A percentile compares a stretch with the other conserved stretches of the same genome.
Evolutionary conservation across 176 grass and related monocot genomes (phyloP).

Genomic region (Musa acuminata): DNA sequence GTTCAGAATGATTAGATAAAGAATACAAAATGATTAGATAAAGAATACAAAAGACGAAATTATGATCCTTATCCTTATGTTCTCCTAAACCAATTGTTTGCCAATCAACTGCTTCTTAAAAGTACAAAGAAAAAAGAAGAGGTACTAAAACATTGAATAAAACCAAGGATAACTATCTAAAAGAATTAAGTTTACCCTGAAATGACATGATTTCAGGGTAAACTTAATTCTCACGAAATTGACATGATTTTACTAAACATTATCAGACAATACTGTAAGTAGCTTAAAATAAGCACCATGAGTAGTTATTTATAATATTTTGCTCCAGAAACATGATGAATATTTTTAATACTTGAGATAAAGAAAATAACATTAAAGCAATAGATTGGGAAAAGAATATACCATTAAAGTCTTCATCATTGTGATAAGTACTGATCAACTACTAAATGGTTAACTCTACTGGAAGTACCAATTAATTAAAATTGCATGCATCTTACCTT

Average conservation of each 20-base stretch:
- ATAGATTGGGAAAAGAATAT: background rate
- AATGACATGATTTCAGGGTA: no score
- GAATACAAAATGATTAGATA: no score
- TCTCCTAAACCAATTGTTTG: background rate
- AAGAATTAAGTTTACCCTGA: background rate
- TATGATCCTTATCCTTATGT: background rate
- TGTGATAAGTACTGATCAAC: background rate
- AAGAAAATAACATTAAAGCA: background rate
- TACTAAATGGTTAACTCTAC: background rate
- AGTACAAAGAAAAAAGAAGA: background rate
- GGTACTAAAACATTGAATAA: background rate
- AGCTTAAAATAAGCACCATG: background rate
- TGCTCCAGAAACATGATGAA: background rate
- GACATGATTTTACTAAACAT: background rate
- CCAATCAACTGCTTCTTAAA: background rate
- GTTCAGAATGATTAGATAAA: no score
- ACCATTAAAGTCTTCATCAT: background rate
- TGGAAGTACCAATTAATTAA: background rate
- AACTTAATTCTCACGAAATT: no score
- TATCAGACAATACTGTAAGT: background rate
- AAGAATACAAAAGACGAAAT: background rate
- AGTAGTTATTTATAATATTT: background rate
- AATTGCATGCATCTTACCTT: slow-evolving; percentile 34
- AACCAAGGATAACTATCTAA: no score
- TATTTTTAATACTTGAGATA: background rate